Percentiles rank a stretch among this genome's conserved stretches.
phyloP scores from a whole-genome alignment of 208 protist species.

The Trypanosoma theileri region DNA sequence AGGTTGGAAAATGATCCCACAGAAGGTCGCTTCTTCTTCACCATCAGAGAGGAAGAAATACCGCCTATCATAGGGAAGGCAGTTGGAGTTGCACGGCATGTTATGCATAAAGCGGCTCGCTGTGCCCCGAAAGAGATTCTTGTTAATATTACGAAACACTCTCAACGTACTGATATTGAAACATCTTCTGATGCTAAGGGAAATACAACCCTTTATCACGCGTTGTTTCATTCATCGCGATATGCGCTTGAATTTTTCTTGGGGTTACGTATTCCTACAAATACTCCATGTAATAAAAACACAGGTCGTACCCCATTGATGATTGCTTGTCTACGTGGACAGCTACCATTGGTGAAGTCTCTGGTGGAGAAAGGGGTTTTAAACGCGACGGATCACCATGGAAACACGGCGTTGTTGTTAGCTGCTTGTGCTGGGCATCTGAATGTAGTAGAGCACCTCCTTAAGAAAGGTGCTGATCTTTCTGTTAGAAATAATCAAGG shows the following conservation, averaged over 20 bases:
- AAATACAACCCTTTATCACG: slow-evolving; percentile 60
- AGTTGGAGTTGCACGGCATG: slow-evolving; percentile 56
- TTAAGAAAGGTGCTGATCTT: slow-evolving; percentile 55
- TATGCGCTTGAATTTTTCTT: slow-evolving; percentile 50
- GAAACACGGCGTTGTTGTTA: slow-evolving; percentile 75
- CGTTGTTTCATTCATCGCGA: slow-evolving; percentile 43
- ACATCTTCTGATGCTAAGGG: slow-evolving; percentile 51
- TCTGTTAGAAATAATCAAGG: slow-evolving; percentile 39
- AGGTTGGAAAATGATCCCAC: background rate
- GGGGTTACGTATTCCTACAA: slow-evolving; percentile 50
- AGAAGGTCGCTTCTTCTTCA: slow-evolving; percentile 41
- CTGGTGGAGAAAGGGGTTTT: slow-evolving; percentile 48
- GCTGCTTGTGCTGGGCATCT: slow-evolving; percentile 57
- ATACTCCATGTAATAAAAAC: slow-evolving; percentile 41
- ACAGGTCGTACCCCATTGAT: slow-evolving; percentile 71
- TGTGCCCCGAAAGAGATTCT: slow-evolving; percentile 52
- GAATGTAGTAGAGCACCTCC: slow-evolving; percentile 59
- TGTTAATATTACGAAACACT: slow-evolving; percentile 54
- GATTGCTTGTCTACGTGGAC: slow-evolving; percentile 51
- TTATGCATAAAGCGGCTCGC: slow-evolving; percentile 61
- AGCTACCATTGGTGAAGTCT: slow-evolving; percentile 31
- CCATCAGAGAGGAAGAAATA: slow-evolving; percentile 52
- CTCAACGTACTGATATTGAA: slow-evolving; percentile 60
- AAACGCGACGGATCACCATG: slow-evolving; percentile 37
- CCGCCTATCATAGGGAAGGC: slow-evolving; percentile 44